These are phyloP conservation scores for Penicillium crustosum DNA, from an alignment of 2,329 filamentous ascomycete species.

Conservation along the genomic window DNA sequence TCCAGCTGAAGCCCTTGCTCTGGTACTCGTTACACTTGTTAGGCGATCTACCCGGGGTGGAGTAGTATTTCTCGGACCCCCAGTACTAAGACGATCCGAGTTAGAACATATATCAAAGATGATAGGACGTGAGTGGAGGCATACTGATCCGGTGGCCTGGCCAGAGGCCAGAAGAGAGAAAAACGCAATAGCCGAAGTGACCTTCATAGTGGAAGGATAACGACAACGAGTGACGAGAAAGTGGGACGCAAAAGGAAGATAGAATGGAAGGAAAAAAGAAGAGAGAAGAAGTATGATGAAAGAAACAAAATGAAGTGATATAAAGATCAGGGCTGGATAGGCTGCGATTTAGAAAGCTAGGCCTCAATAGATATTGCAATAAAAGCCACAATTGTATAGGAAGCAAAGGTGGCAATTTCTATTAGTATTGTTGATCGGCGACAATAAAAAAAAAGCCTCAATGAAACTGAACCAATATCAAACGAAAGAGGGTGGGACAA, in stretches of 20 bases:
- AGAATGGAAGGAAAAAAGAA: constrained; percentile 19
- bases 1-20: constrained; percentile 70
- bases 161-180: constrained; percentile 49
- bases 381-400: constrained; percentile 1
- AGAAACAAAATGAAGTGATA: constrained; percentile 3
- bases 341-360: constrained; percentile 17
- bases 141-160: constrained; percentile 46
- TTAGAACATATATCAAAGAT: constrained; percentile 2
- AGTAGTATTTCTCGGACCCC: constrained; percentile 57
- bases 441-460: constrained; percentile 19
- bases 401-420: not conserved
- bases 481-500: constrained; percentile 13
- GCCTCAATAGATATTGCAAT: not conserved
- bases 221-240: constrained; percentile 32
- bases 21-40: constrained; percentile 76
- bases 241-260: constrained; percentile 23
- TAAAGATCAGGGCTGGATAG: constrained; percentile 5
- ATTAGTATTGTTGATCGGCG: constrained; percentile 18
- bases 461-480: not conserved
- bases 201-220: constrained; percentile 32
- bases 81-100: constrained; percentile 42
- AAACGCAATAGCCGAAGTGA: constrained; percentile 24
- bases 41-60: constrained; percentile 68
- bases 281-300: constrained; percentile 3
- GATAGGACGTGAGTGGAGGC: constrained; percentile 25